These are phyloP conservation scores for Lachnellula hyalina DNA, from an alignment of 2,329 filamentous ascomycete species.

Conservation along the genomic window DNA sequence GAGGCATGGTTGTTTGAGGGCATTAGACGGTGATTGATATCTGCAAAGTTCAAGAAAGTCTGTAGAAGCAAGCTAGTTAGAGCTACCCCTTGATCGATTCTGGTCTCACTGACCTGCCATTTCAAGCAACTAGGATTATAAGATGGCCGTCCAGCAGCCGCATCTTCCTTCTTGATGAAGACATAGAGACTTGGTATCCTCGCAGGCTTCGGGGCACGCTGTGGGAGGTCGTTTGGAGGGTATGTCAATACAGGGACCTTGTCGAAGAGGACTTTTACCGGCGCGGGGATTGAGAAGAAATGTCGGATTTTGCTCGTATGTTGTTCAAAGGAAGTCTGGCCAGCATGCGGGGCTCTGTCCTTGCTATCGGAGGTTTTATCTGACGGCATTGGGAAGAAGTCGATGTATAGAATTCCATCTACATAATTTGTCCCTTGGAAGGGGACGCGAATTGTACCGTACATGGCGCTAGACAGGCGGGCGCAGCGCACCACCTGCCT, in stretches of 20 bases:
- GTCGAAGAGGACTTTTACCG: constrained; percentile 79
- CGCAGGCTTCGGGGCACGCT: constrained; percentile 46
- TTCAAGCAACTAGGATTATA: constrained; percentile 92
- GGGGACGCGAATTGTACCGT: not conserved
- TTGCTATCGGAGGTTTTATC: constrained; percentile 3
- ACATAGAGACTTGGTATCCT: constrained; percentile 62
- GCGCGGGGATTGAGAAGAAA: constrained; percentile 52
- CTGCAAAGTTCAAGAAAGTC: constrained; percentile 77
- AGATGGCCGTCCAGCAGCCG: constrained; percentile 58
- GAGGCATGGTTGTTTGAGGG: constrained; percentile 91
- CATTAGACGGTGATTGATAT: constrained; percentile 59
- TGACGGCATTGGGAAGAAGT: constrained; percentile 12
- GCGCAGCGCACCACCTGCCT: too few species aligned
- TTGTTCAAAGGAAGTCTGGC: constrained; percentile 14
- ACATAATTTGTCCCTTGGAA: not conserved
- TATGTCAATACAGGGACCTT: constrained; percentile 75
- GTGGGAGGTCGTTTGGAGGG: constrained; percentile 67
- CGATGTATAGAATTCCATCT: not conserved
- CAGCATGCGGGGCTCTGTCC: constrained; percentile 1
- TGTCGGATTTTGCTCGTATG: constrained; percentile 17
- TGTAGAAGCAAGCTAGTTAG: constrained; percentile 34
- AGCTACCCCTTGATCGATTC: not conserved
- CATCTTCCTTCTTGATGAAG: constrained; percentile 65
- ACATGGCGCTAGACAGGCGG: not conserved
- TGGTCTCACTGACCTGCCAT: constrained; percentile 70